Base-by-base conservation (phyloP, 2,329 filamentous ascomycete genomes). In the Thelonectria discophora region DNA sequence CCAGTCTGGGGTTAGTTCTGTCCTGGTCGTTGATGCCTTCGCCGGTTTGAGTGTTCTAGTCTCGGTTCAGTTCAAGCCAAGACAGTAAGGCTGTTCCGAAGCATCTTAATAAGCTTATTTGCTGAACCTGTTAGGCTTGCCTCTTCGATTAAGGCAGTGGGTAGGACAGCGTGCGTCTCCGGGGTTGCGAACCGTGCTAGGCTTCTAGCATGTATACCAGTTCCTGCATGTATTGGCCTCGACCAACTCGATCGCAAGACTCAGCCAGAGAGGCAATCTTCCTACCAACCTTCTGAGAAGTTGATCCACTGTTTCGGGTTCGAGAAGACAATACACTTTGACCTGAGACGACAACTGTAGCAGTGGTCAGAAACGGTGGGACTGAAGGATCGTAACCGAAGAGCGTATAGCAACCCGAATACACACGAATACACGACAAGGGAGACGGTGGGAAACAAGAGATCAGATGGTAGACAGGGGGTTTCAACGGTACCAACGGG, bases 321-420 rank as follows among this genome's bases (percentile, higher is more conserved):
- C 20, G n/a, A 34, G 21, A 30, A 12, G 32, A 30, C 10, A 43
- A 37, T 47, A 18, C 30, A 34, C n/a, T 2, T 47, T 39, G 17
- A 55, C 52, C 52, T 55, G 51, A 60, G 30, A 60, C 46, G 15
- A 18, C 9, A 34, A n/a, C 27, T 13, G 58, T 50, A 39, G 21
- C 45, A 37, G 45, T 50, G 11, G 30, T 39, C 18, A 20, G 21
- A 50, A 59, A 52, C 47, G 20, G 45, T 34, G 57, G 50, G 45
- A 37, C 45, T 37, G 4, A 15, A 37, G 12, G 34, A 15, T 15
- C 34, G 11, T 13, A 37, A 37, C 34, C 34, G 34, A 37, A 37
- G 34, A 37, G 34, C 34, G 27, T 30, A 30, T 20, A 43, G 40
- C 10, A 46, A 46, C 20, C 17, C 42, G 12, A 30, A 30, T 24